These are phyloP conservation scores for Amanita muscaria DNA, from an alignment of 768 basidiomycete genomes.

Conservation along the genomic window DNA sequence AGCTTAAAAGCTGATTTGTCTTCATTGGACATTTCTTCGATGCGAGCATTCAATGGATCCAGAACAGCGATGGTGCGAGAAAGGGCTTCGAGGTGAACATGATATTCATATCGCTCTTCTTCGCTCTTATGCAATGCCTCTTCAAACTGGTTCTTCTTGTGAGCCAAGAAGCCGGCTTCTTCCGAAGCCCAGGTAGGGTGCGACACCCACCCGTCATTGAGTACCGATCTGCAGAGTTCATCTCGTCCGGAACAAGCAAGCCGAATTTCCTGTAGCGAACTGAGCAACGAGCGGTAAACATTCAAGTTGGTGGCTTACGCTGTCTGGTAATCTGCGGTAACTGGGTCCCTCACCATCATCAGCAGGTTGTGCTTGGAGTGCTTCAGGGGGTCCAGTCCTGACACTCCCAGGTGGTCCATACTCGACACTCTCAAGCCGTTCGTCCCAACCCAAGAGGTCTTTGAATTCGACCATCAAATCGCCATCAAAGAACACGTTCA, in stretches of 20 bases:
- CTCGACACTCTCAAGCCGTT: constrained; percentile 47
- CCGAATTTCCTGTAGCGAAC: constrained; percentile 59
- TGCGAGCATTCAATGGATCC: constrained; percentile 77
- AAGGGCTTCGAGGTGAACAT: constrained; percentile 89
- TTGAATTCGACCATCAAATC: constrained; percentile 81
- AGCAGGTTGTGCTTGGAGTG: constrained; percentile 67
- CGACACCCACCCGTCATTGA: constrained; percentile 97
- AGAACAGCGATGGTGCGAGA: constrained; percentile 84
- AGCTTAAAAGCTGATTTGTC: constrained; percentile 78
- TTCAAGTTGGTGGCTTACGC: constrained; percentile 44
- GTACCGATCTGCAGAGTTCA: constrained; percentile 87
- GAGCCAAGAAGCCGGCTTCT: constrained; percentile 86
- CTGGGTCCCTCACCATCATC: constrained; percentile 89
- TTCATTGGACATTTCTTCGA: constrained; percentile 83
- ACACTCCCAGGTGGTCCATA: constrained; percentile 74
- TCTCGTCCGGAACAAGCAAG: constrained; percentile 93
- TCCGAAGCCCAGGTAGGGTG: constrained; percentile 98
- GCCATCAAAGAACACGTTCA: constrained; percentile 73
- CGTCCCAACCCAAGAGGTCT: constrained; percentile 76
- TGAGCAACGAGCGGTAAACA: constrained; percentile 3
- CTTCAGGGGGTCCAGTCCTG: constrained; percentile 66
- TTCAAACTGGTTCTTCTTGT: constrained; percentile 96
- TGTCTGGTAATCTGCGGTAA: constrained; percentile 82
- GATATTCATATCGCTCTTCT: constrained; percentile 97
- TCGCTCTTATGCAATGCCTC: constrained; percentile 95